Conservation (phyloP, 2,329 filamentous ascomycete genomes). For the Paracorniculantispora psalliotae region DNA sequence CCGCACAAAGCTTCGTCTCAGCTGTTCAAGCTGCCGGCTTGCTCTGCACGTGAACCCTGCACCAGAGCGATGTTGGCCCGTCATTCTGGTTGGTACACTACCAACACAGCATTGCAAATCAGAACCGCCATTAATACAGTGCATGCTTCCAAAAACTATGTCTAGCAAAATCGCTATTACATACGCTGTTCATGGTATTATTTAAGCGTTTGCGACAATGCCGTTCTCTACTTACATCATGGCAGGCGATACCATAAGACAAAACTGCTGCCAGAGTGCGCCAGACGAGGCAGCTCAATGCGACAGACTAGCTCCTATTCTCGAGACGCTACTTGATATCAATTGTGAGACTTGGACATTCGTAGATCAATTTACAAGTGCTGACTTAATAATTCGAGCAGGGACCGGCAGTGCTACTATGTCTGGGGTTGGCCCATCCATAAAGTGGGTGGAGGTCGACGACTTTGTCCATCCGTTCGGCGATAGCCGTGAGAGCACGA, state of each 20-base stretch:
- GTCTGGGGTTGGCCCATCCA: background rate
- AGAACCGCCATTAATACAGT: no score
- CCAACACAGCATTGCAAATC: background rate
- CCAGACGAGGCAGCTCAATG: background rate
- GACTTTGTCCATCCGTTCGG: background rate
- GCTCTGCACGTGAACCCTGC: background rate
- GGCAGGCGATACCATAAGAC: background rate
- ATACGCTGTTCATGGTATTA: background rate
- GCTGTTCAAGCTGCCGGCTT: no score
- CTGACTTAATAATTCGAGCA: background rate
- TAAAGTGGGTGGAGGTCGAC: background rate
- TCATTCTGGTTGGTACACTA: background rate
- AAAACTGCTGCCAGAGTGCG: background rate
- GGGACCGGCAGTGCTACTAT: background rate
- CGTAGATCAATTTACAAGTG: background rate
- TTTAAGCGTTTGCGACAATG: background rate
- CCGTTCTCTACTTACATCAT: background rate
- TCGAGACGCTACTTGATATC: background rate
- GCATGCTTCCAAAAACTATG: no score
- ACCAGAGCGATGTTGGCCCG: background rate
- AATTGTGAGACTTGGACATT: background rate
- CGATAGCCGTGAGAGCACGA: background rate
- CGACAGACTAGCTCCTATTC: background rate
- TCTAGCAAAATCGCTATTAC: background rate
- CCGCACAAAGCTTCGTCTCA: no score